Conservation (phyloP, 148 eudicot species). For the Rhododendron mucronatum region DNA sequence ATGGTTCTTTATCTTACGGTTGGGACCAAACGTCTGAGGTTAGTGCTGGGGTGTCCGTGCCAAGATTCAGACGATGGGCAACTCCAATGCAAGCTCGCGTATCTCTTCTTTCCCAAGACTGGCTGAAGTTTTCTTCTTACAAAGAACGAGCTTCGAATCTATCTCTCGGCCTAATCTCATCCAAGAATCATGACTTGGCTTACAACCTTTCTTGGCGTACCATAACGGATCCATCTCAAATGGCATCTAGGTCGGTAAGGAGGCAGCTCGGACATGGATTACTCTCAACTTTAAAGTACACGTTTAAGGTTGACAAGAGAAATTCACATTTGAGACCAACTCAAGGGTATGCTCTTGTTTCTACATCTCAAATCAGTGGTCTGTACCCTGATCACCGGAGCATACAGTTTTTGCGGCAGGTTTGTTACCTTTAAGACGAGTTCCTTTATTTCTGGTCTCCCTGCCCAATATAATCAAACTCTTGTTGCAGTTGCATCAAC, state of each 20-base stretch:
- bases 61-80: constrained; percentile 45
- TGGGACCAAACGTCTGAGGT: constrained; percentile 83
- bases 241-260: constrained; percentile 74
- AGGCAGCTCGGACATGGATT: constrained; percentile 92
- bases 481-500: neutral
- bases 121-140: constrained; percentile 82
- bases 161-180: constrained; percentile 70
- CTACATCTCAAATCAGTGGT: constrained; percentile 73
- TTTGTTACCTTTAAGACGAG: constrained; percentile 12
- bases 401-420: constrained; percentile 85
- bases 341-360: constrained; percentile 77
- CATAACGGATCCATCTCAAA: constrained; percentile 81
- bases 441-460: neutral
- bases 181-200: constrained; percentile 62
- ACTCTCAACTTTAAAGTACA: constrained; percentile 76
- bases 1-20: constrained; percentile 70
- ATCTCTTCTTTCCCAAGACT: constrained; percentile 83
- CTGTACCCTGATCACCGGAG: constrained; percentile 77
- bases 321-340: constrained; percentile 85
- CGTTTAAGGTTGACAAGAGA: constrained; percentile 72
- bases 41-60: constrained; percentile 76
- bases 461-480: neutral
- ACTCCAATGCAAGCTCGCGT: constrained; percentile 73
- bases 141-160: constrained; percentile 66
- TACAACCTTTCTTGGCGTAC: constrained; percentile 88